Percentiles rank a stretch among this genome's conserved stretches.
Conservation (phyloP, 2,329 filamentous ascomycete species). For the Aspergillus texensis region DNA sequence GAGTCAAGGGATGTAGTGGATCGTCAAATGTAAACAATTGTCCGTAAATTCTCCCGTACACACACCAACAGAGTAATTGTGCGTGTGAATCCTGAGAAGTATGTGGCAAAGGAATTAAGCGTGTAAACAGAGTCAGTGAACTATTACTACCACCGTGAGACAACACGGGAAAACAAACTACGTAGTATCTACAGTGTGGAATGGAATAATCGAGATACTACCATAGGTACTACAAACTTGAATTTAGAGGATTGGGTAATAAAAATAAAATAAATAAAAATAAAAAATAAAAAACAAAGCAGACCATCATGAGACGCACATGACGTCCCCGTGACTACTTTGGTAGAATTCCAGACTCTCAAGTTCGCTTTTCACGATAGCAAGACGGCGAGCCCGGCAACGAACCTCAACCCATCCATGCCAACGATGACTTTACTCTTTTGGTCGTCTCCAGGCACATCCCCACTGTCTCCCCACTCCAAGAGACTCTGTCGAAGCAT, state of each 20-base stretch:
- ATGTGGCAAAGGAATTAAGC: background rate
- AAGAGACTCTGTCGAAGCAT: constrained; percentile 23
- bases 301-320: constrained; percentile 3
- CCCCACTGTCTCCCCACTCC: constrained; percentile 31
- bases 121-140: background rate
- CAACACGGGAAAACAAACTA: background rate
- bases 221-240: background rate
- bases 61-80: background rate
- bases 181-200: background rate
- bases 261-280: background rate
- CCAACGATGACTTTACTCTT: background rate
- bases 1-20: constrained; percentile 3
- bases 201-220: background rate
- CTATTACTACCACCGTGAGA: background rate
- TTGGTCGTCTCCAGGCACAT: constrained; percentile 13
- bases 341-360: background rate
- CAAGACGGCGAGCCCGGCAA: background rate
- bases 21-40: background rate
- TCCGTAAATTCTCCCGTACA: background rate
- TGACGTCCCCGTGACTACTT: constrained; percentile 1
- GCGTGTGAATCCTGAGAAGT: background rate
- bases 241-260: background rate
- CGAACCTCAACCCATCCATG: constrained; percentile 1
- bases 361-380: background rate
- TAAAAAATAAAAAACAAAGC: background rate